Conservation (phyloP, 2,329 filamentous ascomycete species). For the Trichoderma brevicompactum region DNA sequence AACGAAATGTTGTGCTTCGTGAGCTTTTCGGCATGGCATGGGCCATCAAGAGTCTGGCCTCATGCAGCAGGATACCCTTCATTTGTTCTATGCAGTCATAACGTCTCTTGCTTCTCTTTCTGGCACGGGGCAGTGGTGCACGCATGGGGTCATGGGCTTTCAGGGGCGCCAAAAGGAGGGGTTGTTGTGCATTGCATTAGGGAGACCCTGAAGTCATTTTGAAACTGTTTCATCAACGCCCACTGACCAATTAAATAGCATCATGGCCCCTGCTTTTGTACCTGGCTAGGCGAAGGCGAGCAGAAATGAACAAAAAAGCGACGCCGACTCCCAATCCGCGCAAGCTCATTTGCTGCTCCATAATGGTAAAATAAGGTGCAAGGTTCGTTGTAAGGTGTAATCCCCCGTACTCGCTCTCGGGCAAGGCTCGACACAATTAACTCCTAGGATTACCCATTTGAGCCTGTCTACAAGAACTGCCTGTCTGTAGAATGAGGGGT, state of each 20-base stretch:
- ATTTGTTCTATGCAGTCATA: neutral
- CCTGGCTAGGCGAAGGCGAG: constrained; percentile 10
- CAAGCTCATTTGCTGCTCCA: constrained; percentile 10
- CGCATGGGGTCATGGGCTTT: constrained; percentile 16
- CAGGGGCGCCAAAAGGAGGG: constrained; percentile 23
- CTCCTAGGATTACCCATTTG: neutral
- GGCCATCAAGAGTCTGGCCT: neutral
- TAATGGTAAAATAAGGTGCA: constrained; percentile 8
- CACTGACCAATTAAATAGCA: constrained; percentile 9
- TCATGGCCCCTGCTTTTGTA: constrained; percentile 18
- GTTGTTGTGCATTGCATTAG: constrained; percentile 26
- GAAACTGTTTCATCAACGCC: constrained; percentile 26
- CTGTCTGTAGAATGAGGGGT: neutral
- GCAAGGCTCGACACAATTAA: neutral
- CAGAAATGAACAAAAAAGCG: constrained; percentile 10
- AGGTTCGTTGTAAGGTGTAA: neutral
- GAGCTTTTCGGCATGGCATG: neutral
- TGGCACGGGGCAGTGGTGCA: neutral
- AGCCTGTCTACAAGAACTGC: neutral
- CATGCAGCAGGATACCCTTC: neutral
- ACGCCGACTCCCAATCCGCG: neutral
- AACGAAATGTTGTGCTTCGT: constrained; percentile 17
- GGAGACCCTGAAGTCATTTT: constrained; percentile 26
- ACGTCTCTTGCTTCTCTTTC: neutral
- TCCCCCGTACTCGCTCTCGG: neutral